A percentile compares a stretch with the other conserved stretches of the same genome.
Conservation (phyloP, 176 grass and related monocot species). For the Olyra latifolia region DNA sequence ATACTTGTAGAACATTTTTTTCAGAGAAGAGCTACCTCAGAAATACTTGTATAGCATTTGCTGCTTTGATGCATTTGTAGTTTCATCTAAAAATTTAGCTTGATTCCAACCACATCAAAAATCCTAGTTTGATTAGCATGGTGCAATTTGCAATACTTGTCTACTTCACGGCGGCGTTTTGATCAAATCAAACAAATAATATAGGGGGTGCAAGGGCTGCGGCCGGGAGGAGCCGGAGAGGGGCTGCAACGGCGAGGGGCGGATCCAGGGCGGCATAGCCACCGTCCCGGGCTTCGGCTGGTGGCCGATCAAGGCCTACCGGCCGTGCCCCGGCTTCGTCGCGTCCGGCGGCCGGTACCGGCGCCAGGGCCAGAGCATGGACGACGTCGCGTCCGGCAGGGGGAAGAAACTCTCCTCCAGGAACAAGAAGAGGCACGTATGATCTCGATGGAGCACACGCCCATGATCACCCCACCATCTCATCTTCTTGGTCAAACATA, state of each 20-base stretch:
- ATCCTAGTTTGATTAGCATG: neutral
- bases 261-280: slow-evolving; percentile 93
- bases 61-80: neutral
- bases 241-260: slow-evolving; percentile 90
- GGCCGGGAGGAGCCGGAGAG: slow-evolving; percentile 62
- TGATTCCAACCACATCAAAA: neutral
- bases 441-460: neutral
- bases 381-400: slow-evolving; percentile 75
- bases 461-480: neutral
- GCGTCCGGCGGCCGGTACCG: slow-evolving; percentile 81
- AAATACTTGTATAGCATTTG: no score
- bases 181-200: neutral
- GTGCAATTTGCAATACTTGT: neutral
- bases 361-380: slow-evolving; percentile 88
- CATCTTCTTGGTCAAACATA: no score
- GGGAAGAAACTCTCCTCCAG: slow-evolving; percentile 34
- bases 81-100: neutral
- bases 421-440: slow-evolving; percentile 34
- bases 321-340: slow-evolving; percentile 81
- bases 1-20: no score
- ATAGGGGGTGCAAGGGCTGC: slow-evolving; percentile 71
- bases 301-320: slow-evolving; percentile 95
- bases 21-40: neutral
- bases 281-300: slow-evolving; percentile 82
- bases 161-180: no score